phyloP scores from a whole-genome alignment of 305 asterid species.

The Ilex paraguariensis region DNA sequence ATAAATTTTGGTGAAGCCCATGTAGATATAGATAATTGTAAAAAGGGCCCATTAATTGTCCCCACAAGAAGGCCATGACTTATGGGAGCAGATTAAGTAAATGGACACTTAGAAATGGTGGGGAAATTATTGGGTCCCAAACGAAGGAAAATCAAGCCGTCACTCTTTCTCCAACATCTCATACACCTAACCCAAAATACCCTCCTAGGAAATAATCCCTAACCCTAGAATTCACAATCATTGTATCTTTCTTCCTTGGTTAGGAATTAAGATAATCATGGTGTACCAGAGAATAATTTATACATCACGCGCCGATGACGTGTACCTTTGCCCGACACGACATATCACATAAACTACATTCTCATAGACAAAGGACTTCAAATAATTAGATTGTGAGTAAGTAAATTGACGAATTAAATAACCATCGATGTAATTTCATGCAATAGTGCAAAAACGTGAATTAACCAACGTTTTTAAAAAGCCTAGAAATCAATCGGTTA shows the following conservation, averaged over 20 bases:
- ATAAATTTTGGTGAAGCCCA: too few species aligned
- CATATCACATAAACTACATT: constrained; percentile 15
- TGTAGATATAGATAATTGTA: too few species aligned
- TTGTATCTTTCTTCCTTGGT: constrained; percentile 11
- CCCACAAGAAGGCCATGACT: constrained; percentile 45
- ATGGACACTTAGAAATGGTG: constrained; percentile 30
- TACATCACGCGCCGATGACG: constrained; percentile 12
- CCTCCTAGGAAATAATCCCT: neutral
- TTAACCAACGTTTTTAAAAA: too few species aligned
- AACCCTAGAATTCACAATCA: constrained; percentile 2
- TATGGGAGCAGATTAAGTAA: constrained; percentile 49
- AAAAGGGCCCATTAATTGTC: constrained; percentile 17
- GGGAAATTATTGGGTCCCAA: constrained; percentile 37
- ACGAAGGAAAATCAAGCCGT: constrained; percentile 35
- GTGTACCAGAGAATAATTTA: constrained; percentile 11
- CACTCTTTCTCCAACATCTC: constrained; percentile 45
- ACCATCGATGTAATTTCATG: too few species aligned
- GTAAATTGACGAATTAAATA: too few species aligned
- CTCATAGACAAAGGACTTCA: neutral
- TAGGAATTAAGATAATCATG: constrained; percentile 14
- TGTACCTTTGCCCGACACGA: constrained; percentile 11
- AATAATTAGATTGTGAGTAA: too few species aligned
- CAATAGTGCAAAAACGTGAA: too few species aligned
- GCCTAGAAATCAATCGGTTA: too few species aligned
- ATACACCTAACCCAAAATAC: constrained; percentile 5